Base-by-base conservation (phyloP, 2,329 filamentous ascomycete genomes). In the Fonsecaea monophora region DNA sequence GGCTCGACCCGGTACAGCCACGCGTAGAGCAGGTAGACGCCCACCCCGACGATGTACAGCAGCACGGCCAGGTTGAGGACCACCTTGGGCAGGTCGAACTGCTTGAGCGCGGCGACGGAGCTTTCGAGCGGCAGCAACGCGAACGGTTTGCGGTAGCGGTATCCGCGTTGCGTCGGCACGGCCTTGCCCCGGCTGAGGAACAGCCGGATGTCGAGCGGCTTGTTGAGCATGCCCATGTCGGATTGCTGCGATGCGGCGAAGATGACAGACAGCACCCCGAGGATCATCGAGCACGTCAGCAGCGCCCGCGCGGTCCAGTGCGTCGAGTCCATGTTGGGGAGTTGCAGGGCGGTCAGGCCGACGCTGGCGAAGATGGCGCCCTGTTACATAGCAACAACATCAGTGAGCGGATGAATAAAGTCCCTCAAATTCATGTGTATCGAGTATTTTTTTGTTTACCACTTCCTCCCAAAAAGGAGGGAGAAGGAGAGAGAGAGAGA, bases 291-390 rank as follows among this genome's bases (percentile, higher is more conserved):
- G 38, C 55, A 50, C 1, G 58, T 37, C 21, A 64, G 48, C 3
- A 65, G 40, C 9, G 66, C 62, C 38, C 62, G 13, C 10, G 66
- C 62, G 10, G 40, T 65, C 66, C 66, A 65, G 53, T 68, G 66
- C 3, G 61, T 58, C 7, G 55, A 55, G 32, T 64, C 53, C 62
- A 62, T 61, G 50, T 65, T 58, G 4, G 66, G 62, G 18, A 68
- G 21, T 18, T 68, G 66, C 18, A 68, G 66, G 4, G 66, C 56
- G 1, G 66, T 68, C 10, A 68, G 57, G 12, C 66, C 62, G 13
- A 68, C 56, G n/a, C 62, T 61, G 32, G 66, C 66, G 42, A 68
- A 68, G 48, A 65, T 68, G 25, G 66, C 65, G 9, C 60, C 60
- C 60, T 64, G 3, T 2, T 25, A 25, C 25, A 25, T 25, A 3